phyloP scores from a whole-genome alignment of 805 yeast species.

The Starmera caribaea region DNA sequence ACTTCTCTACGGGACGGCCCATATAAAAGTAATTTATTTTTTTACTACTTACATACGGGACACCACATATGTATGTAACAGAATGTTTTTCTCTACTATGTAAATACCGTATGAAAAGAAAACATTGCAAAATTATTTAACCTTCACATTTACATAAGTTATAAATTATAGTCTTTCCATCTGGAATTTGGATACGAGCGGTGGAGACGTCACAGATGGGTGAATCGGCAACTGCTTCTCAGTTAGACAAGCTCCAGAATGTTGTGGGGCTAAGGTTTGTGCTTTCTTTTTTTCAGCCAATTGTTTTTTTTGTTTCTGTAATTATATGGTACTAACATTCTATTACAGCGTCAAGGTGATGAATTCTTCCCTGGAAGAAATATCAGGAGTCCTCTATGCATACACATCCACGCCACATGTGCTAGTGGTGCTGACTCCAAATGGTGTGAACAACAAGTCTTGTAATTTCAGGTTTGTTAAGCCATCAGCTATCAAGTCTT shows the following conservation, averaged over 20 bases:
- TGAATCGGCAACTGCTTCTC: neutral
- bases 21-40: too few species aligned
- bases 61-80: neutral
- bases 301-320: too few species aligned
- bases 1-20: too few species aligned
- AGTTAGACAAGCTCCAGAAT: conserved; percentile 4
- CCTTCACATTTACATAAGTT: too few species aligned
- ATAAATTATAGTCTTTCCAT: too few species aligned
- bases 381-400: conserved; percentile 57
- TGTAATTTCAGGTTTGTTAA: conserved; percentile 42
- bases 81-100: neutral
- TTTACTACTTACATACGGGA: too few species aligned
- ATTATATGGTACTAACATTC: conserved; percentile 4
- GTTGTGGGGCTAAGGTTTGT: conserved; percentile 9
- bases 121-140: neutral
- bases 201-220: conserved; percentile 2
- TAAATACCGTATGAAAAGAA: too few species aligned
- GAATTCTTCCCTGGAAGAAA: conserved; percentile 45
- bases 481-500: conserved; percentile 44
- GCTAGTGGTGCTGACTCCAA: conserved; percentile 11
- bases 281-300: too few species aligned
- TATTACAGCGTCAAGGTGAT: conserved; percentile 44
- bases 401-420: conserved; percentile 37
- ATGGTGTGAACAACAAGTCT: conserved; percentile 4
- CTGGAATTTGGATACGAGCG: too few species aligned